Percentiles rank a stretch among this genome's conserved stretches.
These are phyloP conservation scores for Fusarium sp. DNA, from an alignment of 2,329 filamentous ascomycete species.

Conservation along the genomic window DNA sequence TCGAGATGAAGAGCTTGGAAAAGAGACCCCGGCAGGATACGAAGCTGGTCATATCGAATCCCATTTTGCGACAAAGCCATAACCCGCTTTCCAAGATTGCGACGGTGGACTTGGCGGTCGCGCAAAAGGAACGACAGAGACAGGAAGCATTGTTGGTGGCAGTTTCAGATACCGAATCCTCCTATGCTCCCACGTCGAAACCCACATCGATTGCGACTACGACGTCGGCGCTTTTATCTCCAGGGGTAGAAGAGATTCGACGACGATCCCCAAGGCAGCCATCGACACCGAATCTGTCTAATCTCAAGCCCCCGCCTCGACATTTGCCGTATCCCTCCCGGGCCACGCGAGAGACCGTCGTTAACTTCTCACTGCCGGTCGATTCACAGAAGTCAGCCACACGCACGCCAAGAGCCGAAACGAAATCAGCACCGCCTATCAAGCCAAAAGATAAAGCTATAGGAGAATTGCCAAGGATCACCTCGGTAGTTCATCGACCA, in stretches of 20 bases:
- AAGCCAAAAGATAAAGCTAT: constrained; percentile 31
- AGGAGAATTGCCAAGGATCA: constrained; percentile 12
- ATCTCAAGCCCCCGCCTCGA: constrained; percentile 19
- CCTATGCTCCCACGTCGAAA: constrained; percentile 6
- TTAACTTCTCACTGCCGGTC: constrained; percentile 41
- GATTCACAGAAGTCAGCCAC: constrained; percentile 40
- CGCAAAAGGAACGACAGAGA: constrained; percentile 58
- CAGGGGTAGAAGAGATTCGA: constrained; percentile 61
- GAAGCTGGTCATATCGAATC: constrained; percentile 62
- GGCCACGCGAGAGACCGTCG: constrained; percentile 17
- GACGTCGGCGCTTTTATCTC: constrained; percentile 64
- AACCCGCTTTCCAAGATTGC: constrained; percentile 59
- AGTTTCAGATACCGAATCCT: constrained; percentile 1
- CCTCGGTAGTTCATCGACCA: constrained; percentile 63
- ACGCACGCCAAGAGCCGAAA: constrained; percentile 32
- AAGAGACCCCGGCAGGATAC: constrained; percentile 48
- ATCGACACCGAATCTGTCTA: constrained; percentile 22
- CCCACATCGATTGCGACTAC: constrained; percentile 53
- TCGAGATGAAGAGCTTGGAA: constrained; percentile 29
- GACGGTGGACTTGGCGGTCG: constrained; percentile 63
- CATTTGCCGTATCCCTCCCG: constrained; percentile 6
- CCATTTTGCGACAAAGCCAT: constrained; percentile 55
- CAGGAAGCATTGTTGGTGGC: constrained; percentile 48
- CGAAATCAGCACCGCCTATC: constrained; percentile 34
- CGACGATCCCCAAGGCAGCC: constrained; percentile 63